Conservation (phyloP, 192 early-diverging fungal genomes). For the Podila epigama region DNA sequence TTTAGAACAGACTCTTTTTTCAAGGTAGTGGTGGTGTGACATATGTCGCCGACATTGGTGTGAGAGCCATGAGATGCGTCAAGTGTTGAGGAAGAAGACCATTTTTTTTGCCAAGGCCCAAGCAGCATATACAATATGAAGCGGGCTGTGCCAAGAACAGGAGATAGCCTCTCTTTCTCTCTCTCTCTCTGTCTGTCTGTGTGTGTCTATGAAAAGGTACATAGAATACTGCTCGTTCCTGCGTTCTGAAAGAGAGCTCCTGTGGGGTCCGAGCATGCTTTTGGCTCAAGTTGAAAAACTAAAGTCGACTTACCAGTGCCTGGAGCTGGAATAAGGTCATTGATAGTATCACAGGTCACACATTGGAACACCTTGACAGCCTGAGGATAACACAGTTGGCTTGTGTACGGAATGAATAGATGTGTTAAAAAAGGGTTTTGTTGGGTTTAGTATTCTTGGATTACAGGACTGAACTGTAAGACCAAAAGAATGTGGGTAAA, state of each 20-base stretch:
- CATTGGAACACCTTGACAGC: slow-evolving; percentile 84
- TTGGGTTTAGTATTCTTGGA: too few relatives aligned
- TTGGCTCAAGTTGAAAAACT: too few relatives aligned
- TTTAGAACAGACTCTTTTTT: not conserved
- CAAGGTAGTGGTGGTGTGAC: not conserved
- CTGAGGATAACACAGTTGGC: slow-evolving; percentile 75
- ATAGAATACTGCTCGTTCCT: too few relatives aligned
- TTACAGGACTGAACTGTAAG: too few relatives aligned
- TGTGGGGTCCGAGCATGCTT: too few relatives aligned
- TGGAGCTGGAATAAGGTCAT: slow-evolving; percentile 64
- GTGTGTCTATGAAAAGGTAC: too few relatives aligned
- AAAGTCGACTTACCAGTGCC: slow-evolving; percentile 49
- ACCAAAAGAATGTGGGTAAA: too few relatives aligned
- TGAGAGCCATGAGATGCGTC: not conserved
- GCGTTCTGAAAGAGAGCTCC: too few relatives aligned
- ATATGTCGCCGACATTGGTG: not conserved
- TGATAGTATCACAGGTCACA: slow-evolving; percentile 90
- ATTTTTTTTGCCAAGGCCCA: slow-evolving; percentile 1
- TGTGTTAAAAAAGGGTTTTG: not conserved
- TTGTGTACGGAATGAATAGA: slow-evolving; percentile 21
- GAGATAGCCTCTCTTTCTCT: not conserved
- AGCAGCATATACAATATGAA: not conserved
- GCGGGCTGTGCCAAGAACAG: not conserved
- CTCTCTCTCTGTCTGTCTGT: too few relatives aligned
- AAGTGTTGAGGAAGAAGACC: not conserved